These are phyloP conservation scores for Teunomyces cretensis DNA, from an alignment of 805 yeast genomes.

Conservation along the genomic window DNA sequence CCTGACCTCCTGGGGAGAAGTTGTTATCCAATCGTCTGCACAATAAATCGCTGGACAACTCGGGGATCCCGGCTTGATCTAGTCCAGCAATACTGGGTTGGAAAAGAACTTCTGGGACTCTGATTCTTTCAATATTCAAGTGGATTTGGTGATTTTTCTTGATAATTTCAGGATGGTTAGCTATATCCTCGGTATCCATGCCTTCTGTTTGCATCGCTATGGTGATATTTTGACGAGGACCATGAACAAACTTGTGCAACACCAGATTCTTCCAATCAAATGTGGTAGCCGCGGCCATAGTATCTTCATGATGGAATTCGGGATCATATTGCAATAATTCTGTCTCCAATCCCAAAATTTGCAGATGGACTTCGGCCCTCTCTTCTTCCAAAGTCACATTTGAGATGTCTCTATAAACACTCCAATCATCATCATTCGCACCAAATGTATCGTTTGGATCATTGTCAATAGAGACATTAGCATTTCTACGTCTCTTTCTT, in stretches of 20 bases:
- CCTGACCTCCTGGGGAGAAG: slow-evolving; percentile 54
- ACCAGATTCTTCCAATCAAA: slow-evolving; percentile 82
- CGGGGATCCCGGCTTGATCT: slow-evolving; percentile 93
- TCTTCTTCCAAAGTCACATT: slow-evolving; percentile 75
- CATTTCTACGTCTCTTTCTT: slow-evolving; percentile 45
- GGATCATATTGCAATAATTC: slow-evolving; percentile 82
- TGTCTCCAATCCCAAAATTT: slow-evolving; percentile 63
- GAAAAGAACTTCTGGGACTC: slow-evolving; percentile 89
- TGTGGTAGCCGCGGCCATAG: slow-evolving; percentile 64
- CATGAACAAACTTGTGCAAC: slow-evolving; percentile 82
- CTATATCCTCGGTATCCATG: slow-evolving; percentile 41
- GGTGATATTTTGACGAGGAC: slow-evolving; percentile 82
- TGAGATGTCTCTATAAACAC: slow-evolving; percentile 80
- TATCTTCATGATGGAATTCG: slow-evolving; percentile 79
- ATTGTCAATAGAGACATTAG: slow-evolving; percentile 71
- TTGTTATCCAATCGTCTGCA: slow-evolving; percentile 57
- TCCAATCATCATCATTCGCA: slow-evolving; percentile 95
- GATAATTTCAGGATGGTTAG: slow-evolving; percentile 58
- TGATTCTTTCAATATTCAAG: slow-evolving; percentile 83
- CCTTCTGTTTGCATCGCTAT: slow-evolving; percentile 44
- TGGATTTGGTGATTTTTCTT: slow-evolving; percentile 90
- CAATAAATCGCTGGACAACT: slow-evolving; percentile 67
- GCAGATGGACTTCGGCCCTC: slow-evolving; percentile 69
- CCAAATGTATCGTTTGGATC: slow-evolving; percentile 95
- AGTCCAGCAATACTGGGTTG: slow-evolving; percentile 93